Conservation (phyloP, 2,329 filamentous ascomycete species). For the Talaromyces islandicus region DNA sequence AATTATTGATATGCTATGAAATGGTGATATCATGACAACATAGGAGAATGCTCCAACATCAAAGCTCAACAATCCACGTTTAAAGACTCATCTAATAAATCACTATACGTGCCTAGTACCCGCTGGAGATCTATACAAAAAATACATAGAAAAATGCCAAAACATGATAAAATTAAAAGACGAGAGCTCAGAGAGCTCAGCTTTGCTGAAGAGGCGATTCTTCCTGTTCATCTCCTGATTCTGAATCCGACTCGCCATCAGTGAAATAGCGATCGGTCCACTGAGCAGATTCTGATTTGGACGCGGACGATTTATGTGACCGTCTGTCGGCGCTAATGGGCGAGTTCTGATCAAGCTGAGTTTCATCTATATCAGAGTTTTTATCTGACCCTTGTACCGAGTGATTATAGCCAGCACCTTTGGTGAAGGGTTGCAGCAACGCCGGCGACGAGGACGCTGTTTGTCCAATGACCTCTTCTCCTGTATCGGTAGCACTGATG, state of each 20-base stretch:
- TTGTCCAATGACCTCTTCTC: constrained; percentile 55
- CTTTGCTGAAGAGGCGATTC: neutral
- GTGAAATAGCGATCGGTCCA: constrained; percentile 64
- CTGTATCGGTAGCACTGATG: constrained; percentile 55
- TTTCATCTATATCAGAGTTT: neutral
- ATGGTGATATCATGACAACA: neutral
- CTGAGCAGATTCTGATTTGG: constrained; percentile 48
- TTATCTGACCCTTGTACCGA: neutral
- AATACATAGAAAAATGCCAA: neutral
- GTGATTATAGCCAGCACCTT: neutral
- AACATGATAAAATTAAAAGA: neutral
- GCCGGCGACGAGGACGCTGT: constrained; percentile 6
- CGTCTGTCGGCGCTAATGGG: neutral
- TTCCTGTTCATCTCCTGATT: constrained; percentile 20
- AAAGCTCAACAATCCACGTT: neutral
- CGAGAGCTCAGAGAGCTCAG: neutral
- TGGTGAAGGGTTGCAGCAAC: neutral
- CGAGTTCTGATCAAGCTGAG: neutral
- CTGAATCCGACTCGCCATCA: constrained; percentile 40
- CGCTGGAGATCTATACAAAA: neutral
- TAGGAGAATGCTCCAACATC: neutral
- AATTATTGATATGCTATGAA: neutral
- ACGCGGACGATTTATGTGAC: constrained; percentile 11
- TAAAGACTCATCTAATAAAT: neutral
- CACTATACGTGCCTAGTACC: neutral